These are phyloP conservation scores for Mariannaea elegans DNA, from an alignment of 2,329 filamentous ascomycete species.

Conservation along the genomic window DNA sequence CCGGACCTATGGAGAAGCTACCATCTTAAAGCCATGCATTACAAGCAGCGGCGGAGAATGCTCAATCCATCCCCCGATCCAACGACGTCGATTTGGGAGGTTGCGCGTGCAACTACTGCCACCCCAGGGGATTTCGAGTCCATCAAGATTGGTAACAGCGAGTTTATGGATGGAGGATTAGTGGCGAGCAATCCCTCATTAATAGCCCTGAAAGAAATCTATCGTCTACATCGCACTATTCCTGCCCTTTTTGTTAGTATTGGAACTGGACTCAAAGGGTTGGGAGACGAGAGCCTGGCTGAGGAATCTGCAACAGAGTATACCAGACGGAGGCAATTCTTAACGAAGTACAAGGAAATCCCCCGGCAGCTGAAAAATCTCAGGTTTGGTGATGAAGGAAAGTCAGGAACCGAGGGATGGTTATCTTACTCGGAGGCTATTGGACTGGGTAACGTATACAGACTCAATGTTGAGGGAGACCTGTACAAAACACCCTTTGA, in stretches of 20 bases:
- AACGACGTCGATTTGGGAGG: constrained; percentile 3
- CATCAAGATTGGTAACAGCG: neutral
- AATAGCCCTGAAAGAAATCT: fast-evolving
- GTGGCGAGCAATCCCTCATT: neutral
- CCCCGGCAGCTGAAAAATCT: no score
- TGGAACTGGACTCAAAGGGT: constrained; percentile 15
- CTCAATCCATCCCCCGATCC: neutral
- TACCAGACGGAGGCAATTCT: no score
- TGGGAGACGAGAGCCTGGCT: neutral
- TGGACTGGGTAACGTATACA: neutral
- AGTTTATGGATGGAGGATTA: constrained; percentile 3
- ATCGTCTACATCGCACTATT: neutral
- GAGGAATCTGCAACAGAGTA: neutral
- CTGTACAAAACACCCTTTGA: neutral
- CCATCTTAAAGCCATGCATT: no score
- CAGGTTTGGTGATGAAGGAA: neutral
- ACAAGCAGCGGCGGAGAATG: neutral
- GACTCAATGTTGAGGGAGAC: constrained; percentile 6
- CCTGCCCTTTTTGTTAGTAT: constrained; percentile 12
- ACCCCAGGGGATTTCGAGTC: neutral
- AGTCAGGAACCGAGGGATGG: constrained; percentile 4
- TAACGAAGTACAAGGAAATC: no score
- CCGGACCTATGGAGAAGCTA: neutral
- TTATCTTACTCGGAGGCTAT: neutral
- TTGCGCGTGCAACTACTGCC: constrained; percentile 12